Evolutionary conservation across 805 yeast genomes (phyloP).

Genomic region (Nakazawaea sp.): DNA sequence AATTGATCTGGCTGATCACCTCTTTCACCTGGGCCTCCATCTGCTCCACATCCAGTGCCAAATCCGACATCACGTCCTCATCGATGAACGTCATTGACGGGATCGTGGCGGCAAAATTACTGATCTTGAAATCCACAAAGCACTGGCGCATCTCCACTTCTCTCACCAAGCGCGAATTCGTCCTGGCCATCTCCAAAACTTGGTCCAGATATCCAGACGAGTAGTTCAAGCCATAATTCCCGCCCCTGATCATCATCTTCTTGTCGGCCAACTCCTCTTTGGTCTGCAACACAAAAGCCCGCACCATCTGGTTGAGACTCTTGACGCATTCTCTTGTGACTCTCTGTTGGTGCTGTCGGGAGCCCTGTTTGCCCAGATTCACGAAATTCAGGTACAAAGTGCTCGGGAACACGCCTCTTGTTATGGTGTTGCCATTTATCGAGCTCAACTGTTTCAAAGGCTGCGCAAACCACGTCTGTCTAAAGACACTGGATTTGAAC

Average conservation of each 20-base stretch:
- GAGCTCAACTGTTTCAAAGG: constrained; percentile 1
- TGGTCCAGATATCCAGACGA: constrained; percentile 21
- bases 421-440: constrained; percentile 2
- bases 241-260: constrained; percentile 4
- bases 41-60: constrained; percentile 28
- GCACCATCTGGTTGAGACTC: constrained; percentile 44
- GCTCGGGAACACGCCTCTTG: constrained; percentile 20
- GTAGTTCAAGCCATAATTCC: constrained; percentile 9
- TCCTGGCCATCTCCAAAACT: constrained; percentile 27
- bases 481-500: neutral
- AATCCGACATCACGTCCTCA: constrained; percentile 31
- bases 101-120: constrained; percentile 26
- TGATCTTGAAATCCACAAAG: constrained; percentile 49
- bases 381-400: constrained; percentile 29
- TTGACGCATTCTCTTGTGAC: constrained; percentile 50
- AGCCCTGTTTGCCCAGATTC: no score
- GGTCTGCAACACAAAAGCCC: constrained; percentile 28
- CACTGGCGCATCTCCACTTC: constrained; percentile 31
- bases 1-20: constrained; percentile 34
- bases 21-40: constrained; percentile 35
- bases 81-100: constrained; percentile 38
- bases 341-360: constrained; percentile 29
- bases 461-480: neutral
- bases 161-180: constrained; percentile 21
- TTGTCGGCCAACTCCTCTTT: constrained; percentile 13